Evolutionary conservation across 1,284 basidiomycete genomes (phyloP).

Genomic region (Ceratobasidium sp.): DNA sequence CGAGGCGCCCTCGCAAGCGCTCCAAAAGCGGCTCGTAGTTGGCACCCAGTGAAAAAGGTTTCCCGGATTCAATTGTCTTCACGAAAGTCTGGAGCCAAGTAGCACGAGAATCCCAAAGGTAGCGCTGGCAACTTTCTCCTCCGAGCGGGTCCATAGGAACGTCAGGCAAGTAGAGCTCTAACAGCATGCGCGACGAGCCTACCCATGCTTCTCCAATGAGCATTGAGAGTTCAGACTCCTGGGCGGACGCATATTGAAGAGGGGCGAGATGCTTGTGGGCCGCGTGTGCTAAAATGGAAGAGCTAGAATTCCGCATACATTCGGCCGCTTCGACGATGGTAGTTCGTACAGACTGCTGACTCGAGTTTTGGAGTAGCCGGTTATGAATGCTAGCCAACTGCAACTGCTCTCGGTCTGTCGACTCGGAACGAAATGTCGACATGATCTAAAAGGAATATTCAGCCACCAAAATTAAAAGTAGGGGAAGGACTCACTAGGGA

Average conservation of each 20-base stretch:
- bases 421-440: constrained; percentile 10
- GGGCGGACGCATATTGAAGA: not conserved
- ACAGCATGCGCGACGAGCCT: constrained; percentile 62
- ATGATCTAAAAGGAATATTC: not conserved
- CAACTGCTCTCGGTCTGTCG: not conserved
- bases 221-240: not conserved
- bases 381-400: not conserved
- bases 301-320: not conserved
- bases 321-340: not conserved
- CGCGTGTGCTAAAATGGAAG: not conserved
- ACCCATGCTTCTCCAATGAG: constrained; percentile 58
- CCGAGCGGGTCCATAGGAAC: constrained; percentile 88
- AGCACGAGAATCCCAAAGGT: constrained; percentile 60
- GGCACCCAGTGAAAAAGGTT: constrained; percentile 69
- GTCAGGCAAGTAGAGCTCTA: constrained; percentile 84
- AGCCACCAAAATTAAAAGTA: not conserved
- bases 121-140: constrained; percentile 61
- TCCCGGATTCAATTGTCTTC: constrained; percentile 63
- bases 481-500: not conserved
- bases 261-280: constrained; percentile 13
- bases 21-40: constrained; percentile 57
- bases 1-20: constrained; percentile 50
- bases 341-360: not conserved
- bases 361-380: not conserved
- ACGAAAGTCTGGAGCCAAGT: constrained; percentile 61